Conservation (phyloP, 495 filamentous ascomycete species). For the Tuber indicum region DNA sequence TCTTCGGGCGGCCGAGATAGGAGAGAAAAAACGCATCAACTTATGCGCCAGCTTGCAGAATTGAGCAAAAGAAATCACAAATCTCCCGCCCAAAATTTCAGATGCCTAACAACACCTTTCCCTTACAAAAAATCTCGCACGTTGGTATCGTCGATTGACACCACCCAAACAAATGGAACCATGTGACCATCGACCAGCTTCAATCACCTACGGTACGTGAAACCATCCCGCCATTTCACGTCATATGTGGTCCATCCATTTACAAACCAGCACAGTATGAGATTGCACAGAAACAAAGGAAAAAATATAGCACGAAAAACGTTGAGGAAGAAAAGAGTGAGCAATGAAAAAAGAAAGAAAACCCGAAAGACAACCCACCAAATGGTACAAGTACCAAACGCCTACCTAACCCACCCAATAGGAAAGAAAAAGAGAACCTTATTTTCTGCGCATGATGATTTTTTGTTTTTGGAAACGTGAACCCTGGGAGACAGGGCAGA, state of each 20-base stretch:
- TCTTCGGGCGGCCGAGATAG: slow-evolving; percentile 11
- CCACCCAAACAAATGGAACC: slow-evolving; percentile 29
- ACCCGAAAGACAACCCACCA: slow-evolving; percentile 14
- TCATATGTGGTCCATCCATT: slow-evolving; percentile 4
- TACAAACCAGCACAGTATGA: not conserved
- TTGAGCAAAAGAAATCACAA: slow-evolving; percentile 27
- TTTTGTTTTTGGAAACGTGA: not conserved
- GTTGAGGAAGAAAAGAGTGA: slow-evolving; percentile 7
- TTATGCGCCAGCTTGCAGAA: slow-evolving; percentile 22
- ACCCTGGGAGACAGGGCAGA: not conserved
- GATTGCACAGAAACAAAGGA: not conserved
- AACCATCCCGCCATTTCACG: slow-evolving; percentile 2
- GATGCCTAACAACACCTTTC: slow-evolving; percentile 17
- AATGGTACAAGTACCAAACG: slow-evolving; percentile 38
- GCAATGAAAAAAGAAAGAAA: slow-evolving; percentile 10
- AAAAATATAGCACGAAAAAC: slow-evolving; percentile 12
- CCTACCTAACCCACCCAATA: slow-evolving; percentile 21
- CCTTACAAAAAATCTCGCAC: slow-evolving; percentile 16
- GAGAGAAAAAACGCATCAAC: slow-evolving; percentile 21
- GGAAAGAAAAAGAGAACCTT: not conserved
- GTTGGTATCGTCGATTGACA: slow-evolving; percentile 27
- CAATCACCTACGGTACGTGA: not conserved
- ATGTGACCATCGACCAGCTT: not conserved
- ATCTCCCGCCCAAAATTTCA: slow-evolving; percentile 36
- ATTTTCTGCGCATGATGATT: not conserved